Percentiles rank a stretch among this genome's conserved stretches.
Evolutionary conservation across 768 basidiomycete genomes (phyloP).

Genomic region (Plicaturopsis crispa): DNA sequence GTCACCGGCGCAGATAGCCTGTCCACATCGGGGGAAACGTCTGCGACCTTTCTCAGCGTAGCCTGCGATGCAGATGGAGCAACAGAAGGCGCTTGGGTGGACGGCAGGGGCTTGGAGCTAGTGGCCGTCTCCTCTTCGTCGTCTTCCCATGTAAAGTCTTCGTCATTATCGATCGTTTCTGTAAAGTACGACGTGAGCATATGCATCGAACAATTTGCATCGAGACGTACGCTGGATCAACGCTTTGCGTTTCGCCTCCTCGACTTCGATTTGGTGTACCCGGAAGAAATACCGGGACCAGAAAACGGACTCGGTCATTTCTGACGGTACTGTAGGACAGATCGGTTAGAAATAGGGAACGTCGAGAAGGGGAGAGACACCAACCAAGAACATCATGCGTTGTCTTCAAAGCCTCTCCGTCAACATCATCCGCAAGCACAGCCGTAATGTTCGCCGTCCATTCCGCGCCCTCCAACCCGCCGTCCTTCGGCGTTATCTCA

Average conservation of each 20-base stretch:
- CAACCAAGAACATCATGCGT: constrained; percentile 56
- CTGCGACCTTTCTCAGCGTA: constrained; percentile 9
- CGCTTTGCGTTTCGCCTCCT: constrained; percentile 72
- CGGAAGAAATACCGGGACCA: constrained; percentile 93
- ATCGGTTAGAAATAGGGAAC: constrained; percentile 5
- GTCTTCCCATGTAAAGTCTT: constrained; percentile 91
- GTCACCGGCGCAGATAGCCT: constrained; percentile 21
- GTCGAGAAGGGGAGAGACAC: constrained; percentile 12
- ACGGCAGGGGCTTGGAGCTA: constrained; percentile 11
- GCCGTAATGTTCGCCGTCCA: constrained; percentile 48
- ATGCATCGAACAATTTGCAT: no score
- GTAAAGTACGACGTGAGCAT: constrained; percentile 7
- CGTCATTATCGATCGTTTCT: constrained; percentile 68
- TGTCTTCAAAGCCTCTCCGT: constrained; percentile 44
- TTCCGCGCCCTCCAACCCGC: constrained; percentile 46
- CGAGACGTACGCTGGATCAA: constrained; percentile 55
- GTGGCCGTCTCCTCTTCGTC: constrained; percentile 71
- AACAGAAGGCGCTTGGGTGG: not conserved
- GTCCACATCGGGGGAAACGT: constrained; percentile 14
- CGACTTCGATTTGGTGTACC: constrained; percentile 68
- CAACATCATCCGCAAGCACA: constrained; percentile 40
- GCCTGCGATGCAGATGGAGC: constrained; percentile 4
- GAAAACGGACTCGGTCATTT: constrained; percentile 57
- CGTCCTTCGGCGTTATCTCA: constrained; percentile 44
- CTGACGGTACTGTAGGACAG: constrained; percentile 54